Evolutionary conservation across 306 rosid genomes (phyloP), one percentile per base, ranked within the genome.

Genomic region (Gillenia trifoliata): DNA sequence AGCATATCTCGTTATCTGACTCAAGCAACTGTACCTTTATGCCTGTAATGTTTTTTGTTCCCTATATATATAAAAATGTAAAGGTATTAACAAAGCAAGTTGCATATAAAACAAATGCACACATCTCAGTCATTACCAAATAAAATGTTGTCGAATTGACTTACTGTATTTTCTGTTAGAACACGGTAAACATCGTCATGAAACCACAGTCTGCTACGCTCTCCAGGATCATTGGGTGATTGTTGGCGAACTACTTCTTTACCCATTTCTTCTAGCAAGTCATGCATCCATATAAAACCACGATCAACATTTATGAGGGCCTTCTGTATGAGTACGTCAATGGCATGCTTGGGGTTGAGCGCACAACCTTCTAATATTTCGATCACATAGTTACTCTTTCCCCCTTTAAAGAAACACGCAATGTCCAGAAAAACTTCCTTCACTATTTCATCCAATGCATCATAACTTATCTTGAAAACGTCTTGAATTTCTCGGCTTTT

Each of bases 211-310:
- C 82, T 87, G 22, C 66, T 75, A 0, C 80, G 75, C 45, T 59
- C 43, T 2, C 82, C 63, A 0, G 70, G 77, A 1, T 72, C 70
- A 25, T 12, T 6, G 28, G 38, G 31, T 1, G 83, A 47, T 2
- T 68, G 72, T 33, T 8, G 33, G 15, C 76, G 38, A 64, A 65
- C 78, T 41, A 72, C 64, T 28, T 82, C 76, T 50, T 65, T 78
- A 4, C 88, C 90, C 45, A 84, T 41, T 70, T 80, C 68, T 64
- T 86, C 85, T 12, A 82, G 16, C 55, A 80, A 81, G 59, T 82
- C 76, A 77, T 82, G 92, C 88, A 86, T 80, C 49, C 2, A 1
- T 11, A 86, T 31, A 8, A 10, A 22, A 1, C 45, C 61, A 5
- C 3, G 4, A 0, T 5, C 50, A 41, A 77, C 28, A 47, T 55